These are phyloP conservation scores for Termitomyces sp. DNA, from an alignment of 768 basidiomycete genomes.

Conservation along the genomic window DNA sequence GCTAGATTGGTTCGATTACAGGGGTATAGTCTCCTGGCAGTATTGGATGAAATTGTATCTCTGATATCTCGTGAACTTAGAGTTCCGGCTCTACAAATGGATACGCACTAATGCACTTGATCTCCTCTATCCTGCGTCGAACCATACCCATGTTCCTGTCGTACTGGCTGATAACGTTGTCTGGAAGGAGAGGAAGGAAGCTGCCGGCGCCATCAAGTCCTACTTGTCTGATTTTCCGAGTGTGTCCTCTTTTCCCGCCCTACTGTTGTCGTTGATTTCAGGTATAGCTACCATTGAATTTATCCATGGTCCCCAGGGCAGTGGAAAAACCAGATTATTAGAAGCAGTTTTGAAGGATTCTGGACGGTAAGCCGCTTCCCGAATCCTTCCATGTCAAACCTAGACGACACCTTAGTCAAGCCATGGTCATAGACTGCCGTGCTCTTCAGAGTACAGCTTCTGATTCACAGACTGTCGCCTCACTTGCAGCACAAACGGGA, in stretches of 20 bases:
- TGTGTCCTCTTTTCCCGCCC: slow-evolving; percentile 23
- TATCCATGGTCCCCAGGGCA: slow-evolving; percentile 79
- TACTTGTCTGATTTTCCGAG: slow-evolving; percentile 80
- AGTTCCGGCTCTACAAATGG: slow-evolving; percentile 75
- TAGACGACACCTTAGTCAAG: slow-evolving; percentile 36
- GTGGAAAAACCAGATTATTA: slow-evolving; percentile 67
- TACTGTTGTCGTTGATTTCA: neutral
- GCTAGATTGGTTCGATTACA: slow-evolving; percentile 78
- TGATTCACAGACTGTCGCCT: slow-evolving; percentile 61
- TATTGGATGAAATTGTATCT: neutral
- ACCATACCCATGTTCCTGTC: slow-evolving; percentile 18
- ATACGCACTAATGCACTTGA: slow-evolving; percentile 56
- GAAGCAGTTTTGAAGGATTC: slow-evolving; percentile 43
- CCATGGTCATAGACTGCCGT: slow-evolving; percentile 80
- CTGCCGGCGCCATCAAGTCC: slow-evolving; percentile 54
- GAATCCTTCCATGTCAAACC: neutral
- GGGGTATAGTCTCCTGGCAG: slow-evolving; percentile 34
- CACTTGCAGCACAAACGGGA: slow-evolving; percentile 78
- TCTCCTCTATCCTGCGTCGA: slow-evolving; percentile 22
- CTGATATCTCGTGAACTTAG: slow-evolving; percentile 27
- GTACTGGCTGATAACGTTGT: slow-evolving; percentile 32
- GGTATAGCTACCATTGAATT: slow-evolving; percentile 65
- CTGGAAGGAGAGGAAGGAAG: slow-evolving; percentile 86
- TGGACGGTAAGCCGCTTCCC: slow-evolving; percentile 36
- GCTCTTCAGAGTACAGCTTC: slow-evolving; percentile 63